phyloP scores from a whole-genome alignment of 257 asterid genomes.

The Primulina tabacum region DNA sequence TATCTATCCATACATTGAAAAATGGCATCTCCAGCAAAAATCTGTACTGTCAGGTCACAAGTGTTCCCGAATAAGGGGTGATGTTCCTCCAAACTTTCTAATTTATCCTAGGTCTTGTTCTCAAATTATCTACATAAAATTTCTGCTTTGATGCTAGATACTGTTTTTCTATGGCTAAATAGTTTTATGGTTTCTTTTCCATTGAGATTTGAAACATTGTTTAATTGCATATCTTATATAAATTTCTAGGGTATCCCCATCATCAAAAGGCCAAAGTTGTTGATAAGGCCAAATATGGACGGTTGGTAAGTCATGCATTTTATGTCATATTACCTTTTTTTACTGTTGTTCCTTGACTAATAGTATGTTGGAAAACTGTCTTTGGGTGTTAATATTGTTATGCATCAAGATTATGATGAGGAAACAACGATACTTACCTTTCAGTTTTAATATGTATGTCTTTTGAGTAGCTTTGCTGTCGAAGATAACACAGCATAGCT shows the following conservation, averaged over 20 bases:
- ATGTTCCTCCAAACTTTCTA: no score
- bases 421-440: background rate
- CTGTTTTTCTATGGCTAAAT: background rate
- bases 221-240: background rate
- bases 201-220: conserved; percentile 9
- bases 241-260: conserved; percentile 53
- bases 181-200: background rate
- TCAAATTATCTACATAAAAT: background rate
- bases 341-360: background rate
- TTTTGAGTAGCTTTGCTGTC: background rate
- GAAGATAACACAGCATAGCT: background rate
- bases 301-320: conserved; percentile 46
- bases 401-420: background rate
- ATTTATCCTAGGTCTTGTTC: no score
- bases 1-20: background rate
- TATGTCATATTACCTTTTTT: background rate
- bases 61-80: background rate
- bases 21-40: background rate
- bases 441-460: background rate
- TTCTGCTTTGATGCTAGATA: background rate
- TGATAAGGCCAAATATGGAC: conserved; percentile 56
- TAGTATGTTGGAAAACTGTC: conserved; percentile 12
- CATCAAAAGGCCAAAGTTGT: conserved; percentile 43
- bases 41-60: background rate
- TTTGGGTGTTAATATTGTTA: background rate